phyloP scores from a whole-genome alignment of 2,329 filamentous ascomycete species.

The Xylaria sp. region DNA sequence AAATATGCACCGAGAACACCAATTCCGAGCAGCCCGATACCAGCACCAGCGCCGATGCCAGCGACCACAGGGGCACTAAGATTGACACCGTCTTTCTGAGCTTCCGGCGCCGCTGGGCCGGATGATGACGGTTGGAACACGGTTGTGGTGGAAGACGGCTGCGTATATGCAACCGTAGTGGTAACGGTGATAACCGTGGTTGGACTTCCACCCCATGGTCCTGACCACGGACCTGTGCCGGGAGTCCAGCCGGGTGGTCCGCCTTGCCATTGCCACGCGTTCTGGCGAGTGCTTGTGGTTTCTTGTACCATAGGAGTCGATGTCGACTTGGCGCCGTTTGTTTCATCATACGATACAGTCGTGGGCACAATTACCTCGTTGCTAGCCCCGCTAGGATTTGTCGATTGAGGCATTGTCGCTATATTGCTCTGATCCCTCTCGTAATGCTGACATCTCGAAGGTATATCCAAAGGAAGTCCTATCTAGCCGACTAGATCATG shows the following conservation, averaged over 20 bases:
- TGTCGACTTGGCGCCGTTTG: not conserved
- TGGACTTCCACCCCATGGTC: constrained; percentile 5
- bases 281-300: not conserved
- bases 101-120: not conserved
- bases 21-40: constrained; percentile 14
- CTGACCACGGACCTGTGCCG: not conserved
- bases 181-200: constrained; percentile 6
- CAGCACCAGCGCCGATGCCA: constrained; percentile 9
- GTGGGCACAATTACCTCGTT: not conserved
- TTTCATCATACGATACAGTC: not conserved
- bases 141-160: not conserved
- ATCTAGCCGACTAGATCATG: not conserved
- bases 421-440: not conserved
- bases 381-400: not conserved
- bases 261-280: not conserved
- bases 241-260: not conserved
- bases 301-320: not conserved
- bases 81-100: not conserved
- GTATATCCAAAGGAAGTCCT: not conserved
- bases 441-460: not conserved
- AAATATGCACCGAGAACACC: constrained; percentile 2
- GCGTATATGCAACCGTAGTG: constrained; percentile 10
- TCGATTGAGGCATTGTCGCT: not conserved
- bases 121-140: not conserved
- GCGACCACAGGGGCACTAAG: constrained; percentile 17